These are phyloP conservation scores for Takashimella tepidaria DNA, from an alignment of 1,284 basidiomycete genomes.

Conservation along the genomic window DNA sequence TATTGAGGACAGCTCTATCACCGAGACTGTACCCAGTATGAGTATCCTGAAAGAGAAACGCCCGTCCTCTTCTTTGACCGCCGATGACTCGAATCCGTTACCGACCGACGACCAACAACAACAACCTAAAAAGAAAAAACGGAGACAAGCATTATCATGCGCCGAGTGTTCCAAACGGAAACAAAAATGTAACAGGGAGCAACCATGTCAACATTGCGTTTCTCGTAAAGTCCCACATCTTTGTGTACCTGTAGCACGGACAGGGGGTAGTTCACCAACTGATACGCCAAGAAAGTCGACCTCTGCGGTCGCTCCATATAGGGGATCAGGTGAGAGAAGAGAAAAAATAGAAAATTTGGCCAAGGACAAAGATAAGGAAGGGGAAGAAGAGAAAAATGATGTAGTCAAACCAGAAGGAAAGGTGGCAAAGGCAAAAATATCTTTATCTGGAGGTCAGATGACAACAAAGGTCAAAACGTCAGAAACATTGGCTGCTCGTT, in stretches of 20 bases:
- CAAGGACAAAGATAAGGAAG: slow-evolving; percentile 5
- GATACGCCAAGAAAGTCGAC: neutral
- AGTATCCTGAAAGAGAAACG: neutral
- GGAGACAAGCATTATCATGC: slow-evolving; percentile 38
- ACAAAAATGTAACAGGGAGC: slow-evolving; percentile 44
- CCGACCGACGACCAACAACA: no score
- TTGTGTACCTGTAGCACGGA: slow-evolving; percentile 32
- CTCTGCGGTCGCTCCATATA: slow-evolving; percentile 1
- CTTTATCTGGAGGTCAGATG: slow-evolving; percentile 1
- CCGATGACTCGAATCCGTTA: no score
- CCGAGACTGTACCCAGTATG: no score
- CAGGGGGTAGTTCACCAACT: slow-evolving; percentile 16
- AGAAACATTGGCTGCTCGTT: slow-evolving; percentile 28
- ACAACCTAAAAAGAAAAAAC: slow-evolving; percentile 42
- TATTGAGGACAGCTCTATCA: no score
- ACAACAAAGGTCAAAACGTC: slow-evolving; percentile 10
- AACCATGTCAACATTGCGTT: slow-evolving; percentile 43
- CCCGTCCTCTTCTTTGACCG: neutral
- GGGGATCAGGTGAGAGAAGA: neutral
- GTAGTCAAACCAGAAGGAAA: neutral
- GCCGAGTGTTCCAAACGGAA: slow-evolving; percentile 45
- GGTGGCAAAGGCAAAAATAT: neutral
- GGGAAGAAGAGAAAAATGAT: neutral
- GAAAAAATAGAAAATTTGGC: neutral
- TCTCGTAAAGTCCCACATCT: slow-evolving; percentile 38